Evolutionary conservation across 192 early-diverging fungal species (phyloP).

Genomic region (Backusella macrospora): DNA sequence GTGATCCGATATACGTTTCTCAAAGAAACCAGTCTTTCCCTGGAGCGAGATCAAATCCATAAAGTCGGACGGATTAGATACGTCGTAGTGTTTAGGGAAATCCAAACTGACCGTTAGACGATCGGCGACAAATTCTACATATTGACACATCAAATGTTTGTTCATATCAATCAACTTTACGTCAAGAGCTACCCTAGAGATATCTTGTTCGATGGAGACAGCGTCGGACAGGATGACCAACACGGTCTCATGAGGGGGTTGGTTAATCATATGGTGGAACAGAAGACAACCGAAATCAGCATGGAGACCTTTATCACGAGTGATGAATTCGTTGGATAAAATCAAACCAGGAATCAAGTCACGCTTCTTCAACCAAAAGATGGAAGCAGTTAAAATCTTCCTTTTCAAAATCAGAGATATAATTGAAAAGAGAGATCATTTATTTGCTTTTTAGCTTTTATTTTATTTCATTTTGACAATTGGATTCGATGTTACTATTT

Average conservation of each 20-base stretch:
- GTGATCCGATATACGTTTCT: slow-evolving; percentile 94
- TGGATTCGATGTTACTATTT: too few relatives aligned
- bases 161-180: slow-evolving; percentile 95
- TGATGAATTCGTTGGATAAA: slow-evolving; percentile 96
- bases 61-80: slow-evolving; percentile 93
- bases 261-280: slow-evolving; percentile 77
- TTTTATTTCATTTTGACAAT: too few relatives aligned
- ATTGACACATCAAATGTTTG: slow-evolving; percentile 85
- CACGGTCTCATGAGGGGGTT: slow-evolving; percentile 67
- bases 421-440: too few relatives aligned
- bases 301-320: slow-evolving; percentile 94
- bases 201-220: slow-evolving; percentile 91
- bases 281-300: slow-evolving; percentile 95
- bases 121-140: slow-evolving; percentile 98
- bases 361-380: slow-evolving; percentile 99
- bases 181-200: slow-evolving; percentile 88
- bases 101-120: slow-evolving; percentile 86
- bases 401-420: too few relatives aligned
- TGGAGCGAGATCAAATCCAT: slow-evolving; percentile 98
- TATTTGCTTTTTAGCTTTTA: too few relatives aligned
- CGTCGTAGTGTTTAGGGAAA: slow-evolving; percentile 80
- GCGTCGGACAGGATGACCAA: slow-evolving; percentile 79
- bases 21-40: slow-evolving; percentile 98
- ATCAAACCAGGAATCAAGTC: slow-evolving; percentile 95
- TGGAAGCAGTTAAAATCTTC: slow-evolving; percentile 61